Evolutionary conservation across 129 eudicot species (phyloP).

Genomic region (Chrysanthemum seticuspe): DNA sequence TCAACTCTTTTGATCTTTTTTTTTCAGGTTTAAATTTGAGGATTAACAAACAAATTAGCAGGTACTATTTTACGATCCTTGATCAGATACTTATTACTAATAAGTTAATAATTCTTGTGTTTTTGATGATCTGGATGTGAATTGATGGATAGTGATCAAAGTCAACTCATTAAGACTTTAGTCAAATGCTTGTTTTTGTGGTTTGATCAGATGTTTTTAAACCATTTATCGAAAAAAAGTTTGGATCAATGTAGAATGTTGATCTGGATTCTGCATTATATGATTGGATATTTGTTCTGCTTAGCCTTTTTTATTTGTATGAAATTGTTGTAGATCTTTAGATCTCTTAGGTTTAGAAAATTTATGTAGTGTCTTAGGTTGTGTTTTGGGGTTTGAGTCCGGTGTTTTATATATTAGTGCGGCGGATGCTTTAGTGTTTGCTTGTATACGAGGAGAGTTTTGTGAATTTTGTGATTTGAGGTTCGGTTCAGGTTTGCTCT

Average conservation of each 20-base stretch:
- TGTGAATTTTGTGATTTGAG: too few species aligned
- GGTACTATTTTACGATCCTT: conserved; percentile 19
- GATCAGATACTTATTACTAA: not conserved
- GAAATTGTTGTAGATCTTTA: not conserved
- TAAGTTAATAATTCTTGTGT: not conserved
- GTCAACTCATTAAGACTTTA: not conserved
- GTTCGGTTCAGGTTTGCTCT: too few species aligned
- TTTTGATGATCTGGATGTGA: too few species aligned
- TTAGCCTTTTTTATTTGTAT: not conserved
- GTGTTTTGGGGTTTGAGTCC: too few species aligned
- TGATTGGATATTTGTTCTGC: not conserved
- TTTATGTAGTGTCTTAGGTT: not conserved
- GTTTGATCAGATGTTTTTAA: conserved; percentile 15
- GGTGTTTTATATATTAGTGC: too few species aligned
- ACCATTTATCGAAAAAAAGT: not conserved
- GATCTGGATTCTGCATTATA: not conserved
- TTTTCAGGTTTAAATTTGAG: conserved; percentile 16
- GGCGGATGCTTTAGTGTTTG: too few species aligned
- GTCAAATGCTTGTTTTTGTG: conserved; percentile 17
- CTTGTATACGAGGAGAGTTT: too few species aligned
- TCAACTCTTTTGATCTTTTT: conserved; percentile 17
- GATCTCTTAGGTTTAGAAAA: not conserved
- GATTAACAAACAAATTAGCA: conserved; percentile 17
- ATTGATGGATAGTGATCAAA: conserved; percentile 6
- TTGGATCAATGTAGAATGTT: not conserved